A percentile compares a stretch with the other conserved stretches of the same genome.
Evolutionary conservation across 2,329 filamentous ascomycete species (phyloP).

Genomic region (Colletotrichum somersetense): DNA sequence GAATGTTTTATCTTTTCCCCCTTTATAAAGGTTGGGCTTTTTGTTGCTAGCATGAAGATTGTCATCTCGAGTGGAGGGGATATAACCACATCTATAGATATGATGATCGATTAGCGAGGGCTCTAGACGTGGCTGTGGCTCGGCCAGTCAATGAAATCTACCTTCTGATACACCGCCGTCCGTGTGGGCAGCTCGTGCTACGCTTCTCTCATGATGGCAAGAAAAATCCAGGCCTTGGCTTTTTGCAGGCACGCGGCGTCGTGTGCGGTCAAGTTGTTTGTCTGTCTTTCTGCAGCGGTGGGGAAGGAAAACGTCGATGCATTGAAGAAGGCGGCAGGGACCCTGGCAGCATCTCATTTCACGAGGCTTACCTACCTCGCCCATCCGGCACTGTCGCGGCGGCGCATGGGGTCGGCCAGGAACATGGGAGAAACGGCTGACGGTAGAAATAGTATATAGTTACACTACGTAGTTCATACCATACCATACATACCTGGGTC

Average conservation of each 20-base stretch:
- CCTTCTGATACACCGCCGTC: neutral
- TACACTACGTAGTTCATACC: no score
- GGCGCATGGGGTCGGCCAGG: conserved; percentile 1
- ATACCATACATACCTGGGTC: neutral
- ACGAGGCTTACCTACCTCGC: conserved; percentile 11
- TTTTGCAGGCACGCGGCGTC: neutral
- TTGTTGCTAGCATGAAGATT: neutral
- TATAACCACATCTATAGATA: conserved; percentile 19
- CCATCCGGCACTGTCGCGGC: conserved; percentile 4
- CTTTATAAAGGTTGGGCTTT: neutral
- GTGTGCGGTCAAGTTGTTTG: conserved; percentile 4
- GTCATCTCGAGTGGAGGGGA: neutral
- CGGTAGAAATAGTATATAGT: neutral
- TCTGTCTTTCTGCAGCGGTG: neutral
- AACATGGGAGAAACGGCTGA: neutral
- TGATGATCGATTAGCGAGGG: conserved; percentile 25
- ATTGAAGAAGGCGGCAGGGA: conserved; percentile 21
- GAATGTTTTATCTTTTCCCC: neutral
- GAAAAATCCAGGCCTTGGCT: neutral
- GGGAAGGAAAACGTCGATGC: neutral
- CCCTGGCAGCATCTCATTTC: conserved; percentile 36
- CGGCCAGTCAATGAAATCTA: neutral
- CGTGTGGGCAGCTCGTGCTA: neutral
- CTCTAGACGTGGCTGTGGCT: neutral
- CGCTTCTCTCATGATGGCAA: neutral